Base-by-base conservation (phyloP, 495 filamentous ascomycete genomes). In the Trichocladium antarcticum region DNA sequence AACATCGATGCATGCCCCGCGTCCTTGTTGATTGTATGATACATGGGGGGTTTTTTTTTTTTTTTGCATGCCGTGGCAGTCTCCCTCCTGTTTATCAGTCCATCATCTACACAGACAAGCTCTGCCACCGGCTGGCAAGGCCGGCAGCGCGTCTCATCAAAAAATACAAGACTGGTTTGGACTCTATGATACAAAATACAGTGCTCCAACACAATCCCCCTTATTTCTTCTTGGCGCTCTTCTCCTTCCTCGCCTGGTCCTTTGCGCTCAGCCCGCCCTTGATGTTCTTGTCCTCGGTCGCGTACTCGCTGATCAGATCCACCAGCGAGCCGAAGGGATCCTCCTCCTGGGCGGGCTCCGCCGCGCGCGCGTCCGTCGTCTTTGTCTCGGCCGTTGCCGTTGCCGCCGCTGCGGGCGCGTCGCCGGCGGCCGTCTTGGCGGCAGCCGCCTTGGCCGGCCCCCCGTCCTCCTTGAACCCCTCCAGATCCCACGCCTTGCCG, bases 401-500 rank as follows among this genome's bases (percentile, higher is more conserved):
- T 19, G 53, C 57, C 8, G 31, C 45, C 19, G 52, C 65, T 24
- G 37, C 53, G 22, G 52, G n/a, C n/a, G n/a, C n/a, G n/a, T n/a
- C 63, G 12, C 56, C 56, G 36, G 47, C 55, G 27, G 38, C 19
- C 24, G 38, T 1, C 1, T 19, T 19, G 8, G 19, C 22, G 21
- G 38, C 19, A 6, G 19, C 7, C 31, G 31, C 9, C 31, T 10
- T 3, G 27, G 17, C 49, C 16, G 42, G 50, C 1, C n/a, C 46
- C 11, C 32, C 42, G 37, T 55, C 41, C 46, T 47, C 51, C 24
- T 42, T 50, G 10, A 28, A 47, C 37, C 49, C 48, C 31, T 56
- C 57, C 19, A 57, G 37, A 73, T 97, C 92, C 74, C 81, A 98
- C 19, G 79, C 79, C 19, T 85, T 69, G 21, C 92, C 92, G 73